Percentiles rank a stretch among this genome's conserved stretches.
Evolutionary conservation across 495 filamentous ascomycete species (phyloP).

Genomic region (Penicillium macrosclerotiorum): DNA sequence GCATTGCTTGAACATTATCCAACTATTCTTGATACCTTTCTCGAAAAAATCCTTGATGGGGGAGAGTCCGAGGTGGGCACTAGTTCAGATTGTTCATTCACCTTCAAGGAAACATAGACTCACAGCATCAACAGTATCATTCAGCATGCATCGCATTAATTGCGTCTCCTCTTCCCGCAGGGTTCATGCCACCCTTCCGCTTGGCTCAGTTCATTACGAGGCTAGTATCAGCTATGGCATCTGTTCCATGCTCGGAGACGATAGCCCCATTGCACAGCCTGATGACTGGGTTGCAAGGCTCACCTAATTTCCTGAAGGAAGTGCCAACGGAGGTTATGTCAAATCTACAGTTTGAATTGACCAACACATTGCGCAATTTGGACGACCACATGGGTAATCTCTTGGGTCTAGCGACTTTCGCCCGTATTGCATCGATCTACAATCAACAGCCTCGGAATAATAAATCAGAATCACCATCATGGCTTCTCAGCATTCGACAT

Average conservation of each 20-base stretch:
- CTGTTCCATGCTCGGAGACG: constrained; percentile 36
- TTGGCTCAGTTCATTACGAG: constrained; percentile 41
- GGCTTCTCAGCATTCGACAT: constrained; percentile 42
- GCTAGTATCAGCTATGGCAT: constrained; percentile 31
- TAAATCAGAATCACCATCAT: constrained; percentile 18
- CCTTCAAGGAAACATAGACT: not conserved
- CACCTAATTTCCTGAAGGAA: constrained; percentile 29
- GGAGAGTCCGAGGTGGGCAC: constrained; percentile 37
- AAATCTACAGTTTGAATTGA: constrained; percentile 44
- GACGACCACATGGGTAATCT: constrained; percentile 48
- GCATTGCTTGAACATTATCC: constrained; percentile 40
- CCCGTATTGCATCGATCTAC: constrained; percentile 33
- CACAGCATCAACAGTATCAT: constrained; percentile 26
- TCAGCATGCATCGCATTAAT: constrained; percentile 41
- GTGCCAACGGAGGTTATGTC: constrained; percentile 40
- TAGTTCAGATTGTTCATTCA: too few relatives aligned
- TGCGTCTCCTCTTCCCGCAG: constrained; percentile 36
- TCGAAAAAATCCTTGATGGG: constrained; percentile 33
- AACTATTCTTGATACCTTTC: constrained; percentile 38
- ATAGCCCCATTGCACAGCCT: constrained; percentile 44
- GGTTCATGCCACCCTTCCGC: constrained; percentile 36
- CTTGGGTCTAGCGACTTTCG: constrained; percentile 50
- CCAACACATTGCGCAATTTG: constrained; percentile 43
- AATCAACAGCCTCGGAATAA: constrained; percentile 3
- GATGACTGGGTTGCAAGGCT: constrained; percentile 32